These are phyloP conservation scores for Mucuna pruriens DNA, from an alignment of 306 rosid genomes.

Conservation along the genomic window DNA sequence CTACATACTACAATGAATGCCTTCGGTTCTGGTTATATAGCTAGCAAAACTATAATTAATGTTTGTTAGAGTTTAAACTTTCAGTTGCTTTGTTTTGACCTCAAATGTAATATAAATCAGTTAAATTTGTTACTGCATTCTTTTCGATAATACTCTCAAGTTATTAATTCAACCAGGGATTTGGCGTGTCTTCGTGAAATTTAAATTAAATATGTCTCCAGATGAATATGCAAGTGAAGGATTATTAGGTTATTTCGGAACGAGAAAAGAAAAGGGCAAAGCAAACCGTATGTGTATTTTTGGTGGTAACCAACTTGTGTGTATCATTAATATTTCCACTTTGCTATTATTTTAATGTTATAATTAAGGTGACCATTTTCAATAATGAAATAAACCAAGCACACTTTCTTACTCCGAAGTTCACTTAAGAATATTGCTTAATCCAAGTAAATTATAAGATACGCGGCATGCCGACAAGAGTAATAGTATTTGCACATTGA, in stretches of 20 bases:
- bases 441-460: slow-evolving; percentile 21
- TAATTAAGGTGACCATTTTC: background rate
- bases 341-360: background rate
- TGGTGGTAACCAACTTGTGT: background rate
- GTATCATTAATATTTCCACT: background rate
- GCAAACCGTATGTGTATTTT: background rate
- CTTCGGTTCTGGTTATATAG: background rate
- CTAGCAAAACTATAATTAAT: background rate
- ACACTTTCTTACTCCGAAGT: background rate
- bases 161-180: background rate
- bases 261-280: background rate
- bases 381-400: background rate
- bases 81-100: background rate
- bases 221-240: background rate
- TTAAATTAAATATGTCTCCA: background rate
- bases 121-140: slow-evolving; percentile 25
- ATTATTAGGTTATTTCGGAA: no score
- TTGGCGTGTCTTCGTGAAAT: background rate
- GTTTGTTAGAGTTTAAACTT: slow-evolving; percentile 14
- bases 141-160: slow-evolving; percentile 17
- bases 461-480: background rate
- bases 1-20: background rate
- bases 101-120: slow-evolving; percentile 27
- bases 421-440: background rate
- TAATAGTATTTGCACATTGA: background rate